Base-by-base conservation (phyloP, 257 asterid species). In the Nicotiana obtusifolia region DNA sequence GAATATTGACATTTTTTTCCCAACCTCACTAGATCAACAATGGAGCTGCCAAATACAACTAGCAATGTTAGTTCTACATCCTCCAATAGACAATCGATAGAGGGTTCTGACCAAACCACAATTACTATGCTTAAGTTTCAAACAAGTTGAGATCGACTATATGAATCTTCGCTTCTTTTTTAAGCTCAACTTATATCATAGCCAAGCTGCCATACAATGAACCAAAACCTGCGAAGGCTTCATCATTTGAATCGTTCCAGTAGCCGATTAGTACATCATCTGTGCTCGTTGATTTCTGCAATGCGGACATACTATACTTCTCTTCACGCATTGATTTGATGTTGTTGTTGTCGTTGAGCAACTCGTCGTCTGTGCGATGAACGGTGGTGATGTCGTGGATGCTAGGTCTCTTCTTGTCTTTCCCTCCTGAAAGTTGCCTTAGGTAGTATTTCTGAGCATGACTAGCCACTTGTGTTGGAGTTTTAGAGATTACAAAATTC, bases 381-480 rank as follows among this genome's bases (percentile, higher is more conserved):
- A 87, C 85, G 0, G 92, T 87, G 1, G 97, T 92, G n/a, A 91
- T 89, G 81, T 94, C 97, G 57, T 94, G 98, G 82, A 94, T 94
- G 90, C 98, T 94, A 2, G 97, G 97, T 83, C 97, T 86, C 81
- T 90, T 85, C 84, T 91, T 91, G 81, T 92, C 97, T 82, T 91
- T 93, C 78, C 88, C 91, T 17, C 90, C 91, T 14, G 93, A 87
- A 75, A 86, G 77, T 73, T 92, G 97, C 86, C 98, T 86, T 15
- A 91, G 88, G 60, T 87, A 94, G 85, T 91, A 94, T 80, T 94
- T 94, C 84, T 94, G 98, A 81, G 98, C 98, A 86, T 93, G 98
- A 88, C 98, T 93, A 16, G 98, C 98, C 47, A 93, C 98, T 84
- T 93, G 98, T 10, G 96, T 90, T 28, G 98, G 97, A 4, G 93